A percentile compares a stretch with the other conserved stretches of the same genome.
These are phyloP conservation scores for Castanea crenata DNA, from an alignment of 306 rosid genomes.

Conservation along the genomic window DNA sequence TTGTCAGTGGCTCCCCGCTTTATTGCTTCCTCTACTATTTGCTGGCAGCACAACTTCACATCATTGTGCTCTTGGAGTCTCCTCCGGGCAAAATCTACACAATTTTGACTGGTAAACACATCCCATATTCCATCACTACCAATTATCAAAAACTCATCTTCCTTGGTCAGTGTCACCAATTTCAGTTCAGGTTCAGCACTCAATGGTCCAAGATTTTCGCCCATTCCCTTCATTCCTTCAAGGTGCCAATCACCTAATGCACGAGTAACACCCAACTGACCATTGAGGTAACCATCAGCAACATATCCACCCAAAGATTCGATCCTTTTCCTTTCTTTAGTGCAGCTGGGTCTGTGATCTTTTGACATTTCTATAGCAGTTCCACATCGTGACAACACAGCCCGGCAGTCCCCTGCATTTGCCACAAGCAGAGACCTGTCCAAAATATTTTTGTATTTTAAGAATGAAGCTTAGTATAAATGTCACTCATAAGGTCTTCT, in stretches of 20 bases:
- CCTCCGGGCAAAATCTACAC: slow-evolving; percentile 75
- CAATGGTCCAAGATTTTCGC: slow-evolving; percentile 74
- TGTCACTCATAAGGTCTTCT: neutral
- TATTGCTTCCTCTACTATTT: slow-evolving; percentile 77
- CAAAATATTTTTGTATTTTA: slow-evolving; percentile 1
- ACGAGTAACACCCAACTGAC: slow-evolving; percentile 74
- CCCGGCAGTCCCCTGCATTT: slow-evolving; percentile 96
- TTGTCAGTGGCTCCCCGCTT: slow-evolving; percentile 72
- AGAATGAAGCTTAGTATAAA: neutral
- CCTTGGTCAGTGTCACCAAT: slow-evolving; percentile 60
- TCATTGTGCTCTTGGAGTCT: slow-evolving; percentile 87
- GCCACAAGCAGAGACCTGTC: slow-evolving; percentile 90
- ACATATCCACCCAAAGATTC: slow-evolving; percentile 80
- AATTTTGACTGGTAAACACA: slow-evolving; percentile 72
- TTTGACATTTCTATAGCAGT: slow-evolving; percentile 73
- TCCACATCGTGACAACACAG: slow-evolving; percentile 75
- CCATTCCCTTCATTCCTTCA: slow-evolving; percentile 78
- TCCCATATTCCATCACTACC: slow-evolving; percentile 98
- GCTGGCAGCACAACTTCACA: slow-evolving; percentile 73
- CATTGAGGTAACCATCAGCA: slow-evolving; percentile 74
- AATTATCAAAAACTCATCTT: slow-evolving; percentile 83
- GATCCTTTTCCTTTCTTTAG: slow-evolving; percentile 62
- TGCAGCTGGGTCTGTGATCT: slow-evolving; percentile 77
- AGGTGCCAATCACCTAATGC: slow-evolving; percentile 97
- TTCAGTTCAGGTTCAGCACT: slow-evolving; percentile 91